Base-by-base conservation (phyloP, 2,329 filamentous ascomycete genomes). In the Pestalotiopsis sp. region DNA sequence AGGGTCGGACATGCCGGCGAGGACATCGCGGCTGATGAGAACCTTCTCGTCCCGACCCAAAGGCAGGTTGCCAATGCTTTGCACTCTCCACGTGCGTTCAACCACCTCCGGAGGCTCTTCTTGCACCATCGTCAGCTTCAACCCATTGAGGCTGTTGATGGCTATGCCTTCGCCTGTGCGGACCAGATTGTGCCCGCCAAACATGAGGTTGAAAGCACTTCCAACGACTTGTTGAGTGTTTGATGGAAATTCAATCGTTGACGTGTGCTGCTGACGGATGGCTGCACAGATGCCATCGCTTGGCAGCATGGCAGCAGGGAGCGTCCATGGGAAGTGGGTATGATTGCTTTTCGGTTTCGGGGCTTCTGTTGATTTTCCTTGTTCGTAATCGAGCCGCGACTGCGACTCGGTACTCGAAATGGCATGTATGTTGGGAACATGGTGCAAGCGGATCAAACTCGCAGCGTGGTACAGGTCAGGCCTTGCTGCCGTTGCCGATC, bases 301-400 rank as follows among this genome's bases (percentile, higher is more conserved):
- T 0, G 94, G 94, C 2, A 98, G 85, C 72, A 97, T 84, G 30
- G 88, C 85, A 1, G 84, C 83, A 0, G 96, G 95, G 0, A 99
- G 82, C 0, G 96, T 98, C 95, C 95, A 98, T 0, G 96, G 96
- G 75, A 94, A 98, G 73, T 93, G 91, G 0, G 92, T 95, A 77
- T 94, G 91, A 74, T 97, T 97, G 0, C 89, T 90, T 6, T 87
- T 88, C 14, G 89, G 90, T 56, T 72, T 77, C 3, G 70, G 4
- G 68, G 64, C 30, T 58, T 66, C 44, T 70, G 55, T 4, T 67
- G 64, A 59, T 40, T 66, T 22, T 67, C 67, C 14, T 69, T 48
- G 44, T 70, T 68, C 65, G n/a, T 69, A 48, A 35, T 73, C 70
- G n/a, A 65, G 17, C 24, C 9, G 35, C 10, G 40, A 14, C 9